Evolutionary conservation across 2,329 filamentous ascomycete species (phyloP), one percentile per base, ranked within the genome.

Genomic region (Aureobasidium leucospermi): DNA sequence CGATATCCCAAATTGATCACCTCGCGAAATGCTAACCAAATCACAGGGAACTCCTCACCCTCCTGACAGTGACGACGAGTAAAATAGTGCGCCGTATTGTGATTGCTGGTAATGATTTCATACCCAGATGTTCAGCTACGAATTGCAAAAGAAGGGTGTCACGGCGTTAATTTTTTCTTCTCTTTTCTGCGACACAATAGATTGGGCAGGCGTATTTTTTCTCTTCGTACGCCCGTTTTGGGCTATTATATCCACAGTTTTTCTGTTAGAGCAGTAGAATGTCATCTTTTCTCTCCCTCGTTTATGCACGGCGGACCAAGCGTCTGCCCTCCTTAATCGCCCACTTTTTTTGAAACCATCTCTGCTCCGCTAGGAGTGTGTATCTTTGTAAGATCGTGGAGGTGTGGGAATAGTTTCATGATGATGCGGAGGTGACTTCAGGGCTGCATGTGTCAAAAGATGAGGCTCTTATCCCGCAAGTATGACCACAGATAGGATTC

Each of bases 11-110:
- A 47, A 34, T 32, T 59, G 4, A 23, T 11, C 11, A 34, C 23
- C 32, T 49, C 15, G 45, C 39, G 52, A 7, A 58, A 16, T 46
- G 34, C 48, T 51, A 39, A 42, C 29, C 9, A 10, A 2, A 13
- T 45, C 7, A 45, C 42, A 92, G 82, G 90, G 89, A 5, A 93
- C 89, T 3, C 88, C 88, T 32, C 85, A 88, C 71, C 88, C 88
- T 6, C 75, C 74, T 8, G 89, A 93, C 71, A 91, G 87, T 16
- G 89, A 93, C 67, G 89, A 91, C 64, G 89, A 93, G 72, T 84
- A 69, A 31, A 71, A 70, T n/a, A 15, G 16, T 36, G 53, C 23
- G 19, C 28, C 23, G 28, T 48, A 6, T 58, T 58, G 55, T 38
- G 42, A 48, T 39, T 45, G 41, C 41, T 56, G 52, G 52, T 41